phyloP scores from a whole-genome alignment of 129 eudicot genomes.

The Flaveria trinervia region DNA sequence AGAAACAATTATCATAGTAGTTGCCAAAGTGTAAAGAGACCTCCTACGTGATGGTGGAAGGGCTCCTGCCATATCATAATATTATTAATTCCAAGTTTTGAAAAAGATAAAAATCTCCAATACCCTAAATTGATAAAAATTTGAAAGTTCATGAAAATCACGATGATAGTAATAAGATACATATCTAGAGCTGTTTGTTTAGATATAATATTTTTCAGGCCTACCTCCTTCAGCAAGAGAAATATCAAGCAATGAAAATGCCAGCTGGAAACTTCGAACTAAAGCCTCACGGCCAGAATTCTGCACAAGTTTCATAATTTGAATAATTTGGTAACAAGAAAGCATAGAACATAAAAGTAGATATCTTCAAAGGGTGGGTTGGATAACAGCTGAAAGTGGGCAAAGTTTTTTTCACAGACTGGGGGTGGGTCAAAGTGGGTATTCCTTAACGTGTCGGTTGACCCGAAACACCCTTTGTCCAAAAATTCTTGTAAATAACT shows the following conservation, averaged over 20 bases:
- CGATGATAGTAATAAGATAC: not conserved
- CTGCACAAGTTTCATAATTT: slow-evolving; percentile 45
- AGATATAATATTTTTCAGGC: slow-evolving; percentile 18
- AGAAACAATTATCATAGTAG: slow-evolving; percentile 76
- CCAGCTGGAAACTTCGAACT: slow-evolving; percentile 87
- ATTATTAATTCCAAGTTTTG: not conserved
- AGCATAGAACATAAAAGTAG: slow-evolving; percentile 10
- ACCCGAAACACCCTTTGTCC: not conserved
- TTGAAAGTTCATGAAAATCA: not conserved
- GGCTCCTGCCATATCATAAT: slow-evolving; percentile 46
- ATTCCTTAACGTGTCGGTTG: not conserved
- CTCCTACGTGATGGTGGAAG: slow-evolving; percentile 86
- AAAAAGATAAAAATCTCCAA: not conserved
- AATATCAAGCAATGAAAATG: slow-evolving; percentile 74
- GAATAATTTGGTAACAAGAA: slow-evolving; percentile 22
- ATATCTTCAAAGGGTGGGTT: slow-evolving; percentile 2
- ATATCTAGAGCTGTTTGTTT: slow-evolving; percentile 12
- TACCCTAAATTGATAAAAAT: not conserved
- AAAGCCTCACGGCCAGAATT: slow-evolving; percentile 75
- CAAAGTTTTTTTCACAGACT: not conserved
- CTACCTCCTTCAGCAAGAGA: slow-evolving; percentile 85
- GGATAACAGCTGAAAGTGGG: not conserved
- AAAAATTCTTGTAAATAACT: not conserved
- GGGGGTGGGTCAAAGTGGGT: not conserved
- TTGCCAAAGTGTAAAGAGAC: slow-evolving; percentile 79